These are phyloP conservation scores for Prunus mira DNA, from an alignment of 306 rosid genomes.

Conservation along the genomic window DNA sequence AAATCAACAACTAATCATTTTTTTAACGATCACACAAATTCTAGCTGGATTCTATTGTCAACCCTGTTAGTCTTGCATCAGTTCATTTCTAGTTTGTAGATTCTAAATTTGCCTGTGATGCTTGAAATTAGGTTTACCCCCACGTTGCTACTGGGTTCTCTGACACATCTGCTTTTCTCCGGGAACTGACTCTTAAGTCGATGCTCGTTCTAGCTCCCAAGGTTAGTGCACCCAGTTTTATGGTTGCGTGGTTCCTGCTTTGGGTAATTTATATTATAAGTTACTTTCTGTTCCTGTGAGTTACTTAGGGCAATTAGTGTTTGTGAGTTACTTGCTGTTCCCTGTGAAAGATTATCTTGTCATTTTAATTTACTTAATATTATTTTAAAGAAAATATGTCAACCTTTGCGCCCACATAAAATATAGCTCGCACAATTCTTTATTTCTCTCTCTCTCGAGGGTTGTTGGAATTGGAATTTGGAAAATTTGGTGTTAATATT, in stretches of 20 bases:
- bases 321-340: not conserved
- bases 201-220: slow-evolving; percentile 93
- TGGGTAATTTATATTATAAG: slow-evolving; percentile 3
- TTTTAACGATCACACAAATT: slow-evolving; percentile 16
- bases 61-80: not conserved
- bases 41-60: slow-evolving; percentile 7
- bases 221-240: slow-evolving; percentile 37
- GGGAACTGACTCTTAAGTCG: slow-evolving; percentile 93
- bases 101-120: slow-evolving; percentile 28
- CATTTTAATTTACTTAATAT: not conserved
- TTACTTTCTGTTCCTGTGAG: slow-evolving; percentile 8
- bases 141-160: slow-evolving; percentile 95
- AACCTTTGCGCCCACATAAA: not conserved
- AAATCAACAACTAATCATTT: slow-evolving; percentile 15
- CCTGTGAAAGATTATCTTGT: not conserved
- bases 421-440: not conserved
- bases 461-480: not conserved
- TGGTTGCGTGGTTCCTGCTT: slow-evolving; percentile 11
- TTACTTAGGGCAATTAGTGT: slow-evolving; percentile 8
- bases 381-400: not conserved
- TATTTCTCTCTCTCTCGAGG: not conserved
- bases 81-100: slow-evolving; percentile 11
- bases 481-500: too few relatives aligned
- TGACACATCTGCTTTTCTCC: slow-evolving; percentile 93
- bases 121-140: slow-evolving; percentile 74